phyloP scores from a whole-genome alignment of 495 filamentous ascomycete genomes.

The Aspergillus affinis region DNA sequence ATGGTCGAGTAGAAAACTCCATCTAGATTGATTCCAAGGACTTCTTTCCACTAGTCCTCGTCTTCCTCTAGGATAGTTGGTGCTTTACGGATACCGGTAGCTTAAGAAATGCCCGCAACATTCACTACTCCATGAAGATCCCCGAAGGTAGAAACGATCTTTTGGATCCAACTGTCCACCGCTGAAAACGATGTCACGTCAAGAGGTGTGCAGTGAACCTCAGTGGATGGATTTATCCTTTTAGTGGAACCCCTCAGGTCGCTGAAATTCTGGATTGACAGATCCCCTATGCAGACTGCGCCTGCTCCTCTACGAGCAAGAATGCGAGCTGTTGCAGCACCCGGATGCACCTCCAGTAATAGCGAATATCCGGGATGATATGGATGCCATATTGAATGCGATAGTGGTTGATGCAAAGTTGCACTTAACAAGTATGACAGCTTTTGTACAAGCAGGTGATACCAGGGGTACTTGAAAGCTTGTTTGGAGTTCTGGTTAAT shows the following conservation, averaged over 20 bases:
- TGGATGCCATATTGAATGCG: not conserved
- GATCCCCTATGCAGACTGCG: constrained; percentile 7
- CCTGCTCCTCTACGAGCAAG: constrained; percentile 5
- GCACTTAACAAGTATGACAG: too few relatives aligned
- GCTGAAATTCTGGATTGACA: not conserved
- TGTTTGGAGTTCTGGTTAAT: too few relatives aligned
- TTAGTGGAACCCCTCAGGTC: not conserved
- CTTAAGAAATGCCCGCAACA: constrained; percentile 11
- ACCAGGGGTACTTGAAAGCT: too few relatives aligned
- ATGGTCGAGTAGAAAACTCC: constrained; percentile 13
- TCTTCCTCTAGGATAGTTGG: constrained; percentile 10
- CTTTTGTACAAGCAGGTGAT: too few relatives aligned
- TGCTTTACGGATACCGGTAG: not conserved
- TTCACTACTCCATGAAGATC: constrained; percentile 10
- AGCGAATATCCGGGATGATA: not conserved
- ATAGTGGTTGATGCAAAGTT: not conserved
- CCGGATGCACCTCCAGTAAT: constrained; percentile 14
- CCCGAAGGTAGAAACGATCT: constrained; percentile 2
- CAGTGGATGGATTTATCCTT: constrained; percentile 8
- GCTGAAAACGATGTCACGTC: constrained; percentile 6
- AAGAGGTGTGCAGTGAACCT: constrained; percentile 3
- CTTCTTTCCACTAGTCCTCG: constrained; percentile 4
- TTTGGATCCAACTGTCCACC: constrained; percentile 7
- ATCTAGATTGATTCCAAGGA: constrained; percentile 12
- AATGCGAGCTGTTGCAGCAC: constrained; percentile 7